A percentile compares a stretch with the other conserved stretches of the same genome.
Conservation (phyloP, 495 filamentous ascomycete species). For the Thozetella sp. region DNA sequence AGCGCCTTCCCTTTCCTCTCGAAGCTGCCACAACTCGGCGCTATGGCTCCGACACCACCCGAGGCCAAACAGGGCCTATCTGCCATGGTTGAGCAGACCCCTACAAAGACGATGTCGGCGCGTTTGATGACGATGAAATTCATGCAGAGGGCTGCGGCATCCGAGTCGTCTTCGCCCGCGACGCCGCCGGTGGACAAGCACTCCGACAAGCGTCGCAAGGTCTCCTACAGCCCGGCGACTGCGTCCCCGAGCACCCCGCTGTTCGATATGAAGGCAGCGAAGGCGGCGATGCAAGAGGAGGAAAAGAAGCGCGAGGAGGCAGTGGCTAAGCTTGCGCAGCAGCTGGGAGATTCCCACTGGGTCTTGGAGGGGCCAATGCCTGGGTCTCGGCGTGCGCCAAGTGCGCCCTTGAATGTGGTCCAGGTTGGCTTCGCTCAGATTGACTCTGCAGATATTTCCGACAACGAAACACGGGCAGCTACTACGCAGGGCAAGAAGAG, state of each 20-base stretch:
- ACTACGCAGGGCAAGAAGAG: constrained; percentile 6
- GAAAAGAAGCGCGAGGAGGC: constrained; percentile 75
- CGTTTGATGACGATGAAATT: constrained; percentile 97
- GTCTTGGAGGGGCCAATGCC: constrained; percentile 55
- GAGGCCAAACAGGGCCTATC: constrained; percentile 6
- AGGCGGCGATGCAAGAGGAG: constrained; percentile 73
- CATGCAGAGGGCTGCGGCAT: constrained; percentile 89
- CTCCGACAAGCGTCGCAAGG: constrained; percentile 58
- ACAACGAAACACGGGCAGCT: constrained; percentile 8
- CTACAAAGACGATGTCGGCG: constrained; percentile 80
- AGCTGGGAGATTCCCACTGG: constrained; percentile 87
- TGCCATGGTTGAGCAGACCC: constrained; percentile 35
- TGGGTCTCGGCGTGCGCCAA: constrained; percentile 13
- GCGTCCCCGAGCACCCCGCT: constrained; percentile 21
- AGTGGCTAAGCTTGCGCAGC: constrained; percentile 67
- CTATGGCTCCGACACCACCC: constrained; percentile 17
- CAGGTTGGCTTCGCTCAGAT: constrained; percentile 53
- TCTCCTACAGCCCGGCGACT: constrained; percentile 19
- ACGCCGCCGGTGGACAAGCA: constrained; percentile 36
- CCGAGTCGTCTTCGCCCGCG: constrained; percentile 42
- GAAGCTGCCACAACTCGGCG: not conserved
- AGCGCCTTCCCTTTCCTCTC: not conserved
- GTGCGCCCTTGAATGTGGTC: constrained; percentile 40
- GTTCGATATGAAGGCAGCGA: constrained; percentile 53
- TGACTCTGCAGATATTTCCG: constrained; percentile 20